Evolutionary conservation across 306 rosid species (phyloP).

Genomic region (Lagenaria siceraria): DNA sequence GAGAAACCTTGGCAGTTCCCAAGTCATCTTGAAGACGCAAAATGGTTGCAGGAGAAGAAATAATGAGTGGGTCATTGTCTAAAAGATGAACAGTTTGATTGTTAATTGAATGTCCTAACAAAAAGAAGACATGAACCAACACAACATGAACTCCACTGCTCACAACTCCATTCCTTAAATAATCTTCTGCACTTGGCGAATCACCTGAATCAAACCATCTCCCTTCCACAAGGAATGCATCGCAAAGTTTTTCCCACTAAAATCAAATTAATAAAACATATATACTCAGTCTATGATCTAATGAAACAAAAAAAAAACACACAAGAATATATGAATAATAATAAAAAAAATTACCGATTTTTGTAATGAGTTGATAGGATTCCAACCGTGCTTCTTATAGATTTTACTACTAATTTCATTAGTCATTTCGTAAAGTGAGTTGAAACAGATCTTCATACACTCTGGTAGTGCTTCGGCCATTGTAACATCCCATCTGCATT

Average conservation of each 20-base stretch:
- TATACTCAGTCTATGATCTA: no score
- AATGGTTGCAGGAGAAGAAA: constrained; percentile 42
- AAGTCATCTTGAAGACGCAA: constrained; percentile 70
- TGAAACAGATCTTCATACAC: constrained; percentile 21
- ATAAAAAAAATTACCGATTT: not conserved
- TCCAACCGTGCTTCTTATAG: constrained; percentile 20
- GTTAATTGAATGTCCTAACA: constrained; percentile 35
- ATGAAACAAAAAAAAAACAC: no score
- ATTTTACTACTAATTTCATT: constrained; percentile 11
- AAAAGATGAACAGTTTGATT: constrained; percentile 17
- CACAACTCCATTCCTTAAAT: constrained; percentile 44
- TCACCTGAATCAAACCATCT: constrained; percentile 46
- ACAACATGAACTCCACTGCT: constrained; percentile 51
- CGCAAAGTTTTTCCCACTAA: constrained; percentile 48
- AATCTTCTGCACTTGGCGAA: constrained; percentile 32
- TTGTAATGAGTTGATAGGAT: constrained; percentile 2
- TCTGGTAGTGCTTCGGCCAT: constrained; percentile 12
- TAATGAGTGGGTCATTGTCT: constrained; percentile 24
- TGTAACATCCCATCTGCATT: constrained; percentile 16
- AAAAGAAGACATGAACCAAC: constrained; percentile 38
- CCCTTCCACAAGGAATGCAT: constrained; percentile 51
- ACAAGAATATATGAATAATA: no score
- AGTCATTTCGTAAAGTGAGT: constrained; percentile 21
- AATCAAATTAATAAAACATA: no score
- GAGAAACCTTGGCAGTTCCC: constrained; percentile 32